phyloP scores from a whole-genome alignment of 2,329 filamentous ascomycete genomes.

The Drechslerella coelobrocha region DNA sequence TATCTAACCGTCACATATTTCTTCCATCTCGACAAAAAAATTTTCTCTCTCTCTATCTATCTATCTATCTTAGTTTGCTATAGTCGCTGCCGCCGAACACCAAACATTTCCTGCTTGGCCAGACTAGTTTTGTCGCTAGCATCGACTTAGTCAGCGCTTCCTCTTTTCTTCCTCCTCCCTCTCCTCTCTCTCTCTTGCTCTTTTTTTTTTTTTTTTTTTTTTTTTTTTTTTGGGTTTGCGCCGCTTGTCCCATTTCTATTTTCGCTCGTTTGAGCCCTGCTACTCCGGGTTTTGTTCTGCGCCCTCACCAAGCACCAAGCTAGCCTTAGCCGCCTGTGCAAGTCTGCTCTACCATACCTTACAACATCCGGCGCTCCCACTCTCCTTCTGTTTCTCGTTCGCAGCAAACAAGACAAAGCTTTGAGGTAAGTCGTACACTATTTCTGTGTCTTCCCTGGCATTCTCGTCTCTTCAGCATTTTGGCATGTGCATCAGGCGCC shows the following conservation, averaged over 20 bases:
- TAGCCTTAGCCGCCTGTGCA: constrained; percentile 50
- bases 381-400: constrained; percentile 4
- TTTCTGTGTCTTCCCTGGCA: constrained; percentile 17
- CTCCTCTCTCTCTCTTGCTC: too few relatives aligned
- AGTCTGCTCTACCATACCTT: constrained; percentile 32
- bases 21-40: constrained; percentile 10
- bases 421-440: constrained; percentile 6
- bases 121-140: constrained; percentile 5
- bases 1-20: constrained; percentile 33
- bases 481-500: constrained; percentile 45
- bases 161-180: too few relatives aligned
- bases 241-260: constrained; percentile 28
- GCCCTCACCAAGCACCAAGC: constrained; percentile 49
- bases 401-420: constrained; percentile 44
- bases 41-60: constrained; percentile 9
- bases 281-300: constrained; percentile 37
- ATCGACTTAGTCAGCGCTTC: background rate
- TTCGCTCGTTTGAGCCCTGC: constrained; percentile 17
- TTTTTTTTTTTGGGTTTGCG: constrained; percentile 26
- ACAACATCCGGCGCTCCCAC: constrained; percentile 45
- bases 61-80: constrained; percentile 3
- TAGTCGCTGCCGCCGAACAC: constrained; percentile 18
- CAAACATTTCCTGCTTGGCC: constrained; percentile 19
- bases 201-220: too few relatives aligned
- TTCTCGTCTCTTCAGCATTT: constrained; percentile 46